phyloP scores from a whole-genome alignment of 495 filamentous ascomycete genomes.

The Podospora australis region DNA sequence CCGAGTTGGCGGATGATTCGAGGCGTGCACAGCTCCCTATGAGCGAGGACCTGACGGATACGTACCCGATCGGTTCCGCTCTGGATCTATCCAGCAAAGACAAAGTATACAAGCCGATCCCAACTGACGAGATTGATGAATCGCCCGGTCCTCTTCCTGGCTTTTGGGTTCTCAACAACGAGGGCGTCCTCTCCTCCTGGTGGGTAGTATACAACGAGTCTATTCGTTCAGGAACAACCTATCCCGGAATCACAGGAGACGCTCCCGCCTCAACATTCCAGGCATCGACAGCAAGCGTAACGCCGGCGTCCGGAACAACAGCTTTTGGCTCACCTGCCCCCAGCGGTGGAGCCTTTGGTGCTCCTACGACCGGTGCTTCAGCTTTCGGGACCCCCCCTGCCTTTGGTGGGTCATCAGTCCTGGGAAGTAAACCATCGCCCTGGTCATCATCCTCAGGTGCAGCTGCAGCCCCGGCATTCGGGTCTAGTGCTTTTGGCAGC shows the following conservation, averaged over 20 bases:
- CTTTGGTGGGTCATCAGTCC: slow-evolving; percentile 33
- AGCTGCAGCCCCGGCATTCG: slow-evolving; percentile 31
- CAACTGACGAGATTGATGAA: slow-evolving; percentile 61
- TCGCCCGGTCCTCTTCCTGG: slow-evolving; percentile 81
- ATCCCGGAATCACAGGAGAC: slow-evolving; percentile 55
- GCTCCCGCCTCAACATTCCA: slow-evolving; percentile 20
- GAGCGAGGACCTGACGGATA: slow-evolving; percentile 54
- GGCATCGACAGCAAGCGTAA: slow-evolving; percentile 19
- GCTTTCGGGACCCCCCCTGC: slow-evolving; percentile 32
- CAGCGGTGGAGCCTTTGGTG: slow-evolving; percentile 26
- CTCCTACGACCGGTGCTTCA: slow-evolving; percentile 14
- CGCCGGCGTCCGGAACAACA: slow-evolving; percentile 20
- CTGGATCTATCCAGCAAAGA: slow-evolving; percentile 79
- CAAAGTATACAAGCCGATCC: slow-evolving; percentile 70
- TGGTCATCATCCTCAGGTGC: slow-evolving; percentile 28
- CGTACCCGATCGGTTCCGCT: slow-evolving; percentile 71
- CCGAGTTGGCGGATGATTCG: slow-evolving; percentile 67
- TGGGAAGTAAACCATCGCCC: slow-evolving; percentile 36
- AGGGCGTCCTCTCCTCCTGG: slow-evolving; percentile 80
- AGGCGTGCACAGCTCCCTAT: slow-evolving; percentile 72
- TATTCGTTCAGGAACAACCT: slow-evolving; percentile 63
- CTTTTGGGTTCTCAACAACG: slow-evolving; percentile 79
- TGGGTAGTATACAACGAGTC: slow-evolving; percentile 88
- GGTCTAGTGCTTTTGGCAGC: slow-evolving; percentile 32
- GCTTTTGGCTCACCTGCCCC: slow-evolving; percentile 22